Evolutionary conservation across 495 filamentous ascomycete species (phyloP), one percentile per base, ranked within the genome.

Genomic region (Amniculicola lignicola): DNA sequence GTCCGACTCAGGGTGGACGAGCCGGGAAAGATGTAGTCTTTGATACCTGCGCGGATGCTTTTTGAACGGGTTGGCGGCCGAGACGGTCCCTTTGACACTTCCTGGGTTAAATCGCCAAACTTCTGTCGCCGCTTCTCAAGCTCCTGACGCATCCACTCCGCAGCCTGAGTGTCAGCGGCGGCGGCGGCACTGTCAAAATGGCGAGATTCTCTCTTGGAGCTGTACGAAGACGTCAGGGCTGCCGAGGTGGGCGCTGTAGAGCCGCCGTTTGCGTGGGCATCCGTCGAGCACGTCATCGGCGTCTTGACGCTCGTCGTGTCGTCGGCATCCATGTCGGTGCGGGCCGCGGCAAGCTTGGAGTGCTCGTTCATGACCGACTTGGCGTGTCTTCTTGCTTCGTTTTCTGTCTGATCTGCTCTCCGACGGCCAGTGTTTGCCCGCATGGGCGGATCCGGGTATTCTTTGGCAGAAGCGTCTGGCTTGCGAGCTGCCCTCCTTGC

Each of bases 191-290:
- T 54, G 10, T 64, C 51, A 21, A 55, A 33, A 7, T 61, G 63
- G 16, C 43, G 56, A 16, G 70, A 73, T 4, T 42, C 54, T 14
- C 69, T 54, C 50, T 69, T 69, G n/a, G 70, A 73, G 41, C 61
- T 64, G 6, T 42, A 47, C n/a, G 57, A 45, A 5, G 70, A 68
- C 18, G 70, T 69, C 10, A 63, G 36, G 16, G 57, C 64, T 7
- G 60, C 68, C 4, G 69, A 68, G 11, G 70, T 73, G n/a, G 62
- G 61, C 21, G 64, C 69, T 2, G 70, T 73, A 1, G 70, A 73
- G 6, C 46, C 43, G 48, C 54, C 59, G 56, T 54, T 40, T 23
- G 27, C 42, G 16, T 52, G 51, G 31, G 29, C 28, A 15, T 72
- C 70, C 4, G 66, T 71, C 2, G 62, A 61, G 27, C 58, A 54